Base-by-base conservation (phyloP, 139 green algal genomes). In the Micractinium conductrix region DNA sequence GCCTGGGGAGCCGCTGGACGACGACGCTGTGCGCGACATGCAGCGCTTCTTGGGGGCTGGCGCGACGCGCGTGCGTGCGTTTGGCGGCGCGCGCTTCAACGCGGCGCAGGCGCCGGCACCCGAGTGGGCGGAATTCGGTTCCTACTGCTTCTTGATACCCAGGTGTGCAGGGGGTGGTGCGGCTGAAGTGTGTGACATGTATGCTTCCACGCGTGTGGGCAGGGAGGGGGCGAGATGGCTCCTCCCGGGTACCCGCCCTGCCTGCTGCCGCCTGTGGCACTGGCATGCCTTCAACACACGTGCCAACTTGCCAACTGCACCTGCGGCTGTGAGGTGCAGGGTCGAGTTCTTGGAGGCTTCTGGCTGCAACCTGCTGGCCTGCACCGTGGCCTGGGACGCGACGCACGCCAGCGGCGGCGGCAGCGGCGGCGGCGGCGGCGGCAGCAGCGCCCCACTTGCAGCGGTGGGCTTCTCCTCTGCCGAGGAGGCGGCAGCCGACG, bases 131-230 rank as follows among this genome's bases (percentile, higher is more conserved):
- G 81, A 84, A 12, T 98, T 98, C 87, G 95, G 95, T 21, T 89
- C 89, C 40, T 95, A 93, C 88, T 91, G 85, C 87, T 96, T 98
- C 85, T 35, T 96, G 44, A 90, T 98, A 37, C 95, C 95, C 6
- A 88, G 93, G 62, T 44, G 65, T 38, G 24, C 3, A 44, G 60
- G 16, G 1, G n/a, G 65, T 44, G 35, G 17, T 42, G 63, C 33
- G 8, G 2, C 65, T 28, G 33, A 1, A 40, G 33, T 21, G 17
- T 28, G 6, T n/a, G n/a, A n/a, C n/a, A 63, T 22, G 26, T 63
- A 22, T 17, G 55, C 55, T 5, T 30, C 21, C 55, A 63, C 28
- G 55, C 58, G 26, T 67, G 24, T 7, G 53, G 28, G 8, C 53
- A 21, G 53, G 53, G 53, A 5, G 19, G 9, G 9, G 4, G 8